A percentile compares a stretch with the other conserved stretches of the same genome.
Conservation (phyloP, 2,329 filamentous ascomycete species). For the Ophiostoma perfectum region DNA sequence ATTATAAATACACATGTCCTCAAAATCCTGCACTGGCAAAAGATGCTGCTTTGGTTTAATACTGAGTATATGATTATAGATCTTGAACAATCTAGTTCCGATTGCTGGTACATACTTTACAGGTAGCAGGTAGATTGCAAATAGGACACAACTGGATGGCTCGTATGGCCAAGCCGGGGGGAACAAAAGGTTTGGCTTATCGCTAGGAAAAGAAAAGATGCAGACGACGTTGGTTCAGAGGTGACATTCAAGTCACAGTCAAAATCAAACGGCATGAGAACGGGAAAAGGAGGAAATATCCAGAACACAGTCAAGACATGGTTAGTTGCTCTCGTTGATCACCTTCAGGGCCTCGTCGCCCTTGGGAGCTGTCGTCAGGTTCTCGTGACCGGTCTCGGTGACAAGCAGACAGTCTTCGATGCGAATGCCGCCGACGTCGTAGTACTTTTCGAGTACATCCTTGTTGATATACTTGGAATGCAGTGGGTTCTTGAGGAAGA, state of each 20-base stretch:
- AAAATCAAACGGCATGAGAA: background rate
- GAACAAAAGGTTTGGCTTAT: too few species aligned
- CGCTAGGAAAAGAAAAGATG: too few species aligned
- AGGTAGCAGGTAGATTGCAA: too few species aligned
- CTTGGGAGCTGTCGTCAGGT: slow-evolving; percentile 76
- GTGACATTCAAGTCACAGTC: background rate
- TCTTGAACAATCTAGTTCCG: too few species aligned
- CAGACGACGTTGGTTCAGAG: too few species aligned
- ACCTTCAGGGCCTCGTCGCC: slow-evolving; percentile 62
- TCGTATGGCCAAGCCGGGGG: too few species aligned
- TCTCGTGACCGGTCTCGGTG: slow-evolving; percentile 72
- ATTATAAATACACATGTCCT: background rate
- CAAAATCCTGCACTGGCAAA: background rate
- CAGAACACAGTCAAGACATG: background rate
- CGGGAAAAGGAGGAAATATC: background rate
- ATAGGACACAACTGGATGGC: too few species aligned
- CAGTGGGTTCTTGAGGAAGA: slow-evolving; percentile 54
- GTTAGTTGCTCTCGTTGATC: slow-evolving; percentile 39
- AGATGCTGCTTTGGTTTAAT: too few species aligned
- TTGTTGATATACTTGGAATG: slow-evolving; percentile 62
- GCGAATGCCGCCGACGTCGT: slow-evolving; percentile 77
- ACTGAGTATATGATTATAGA: too few species aligned
- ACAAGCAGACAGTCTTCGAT: slow-evolving; percentile 90
- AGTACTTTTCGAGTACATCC: slow-evolving; percentile 61
- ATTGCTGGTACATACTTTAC: too few species aligned